These are phyloP conservation scores for Penicillium fimorum DNA, from an alignment of 495 filamentous ascomycete species.

Conservation along the genomic window DNA sequence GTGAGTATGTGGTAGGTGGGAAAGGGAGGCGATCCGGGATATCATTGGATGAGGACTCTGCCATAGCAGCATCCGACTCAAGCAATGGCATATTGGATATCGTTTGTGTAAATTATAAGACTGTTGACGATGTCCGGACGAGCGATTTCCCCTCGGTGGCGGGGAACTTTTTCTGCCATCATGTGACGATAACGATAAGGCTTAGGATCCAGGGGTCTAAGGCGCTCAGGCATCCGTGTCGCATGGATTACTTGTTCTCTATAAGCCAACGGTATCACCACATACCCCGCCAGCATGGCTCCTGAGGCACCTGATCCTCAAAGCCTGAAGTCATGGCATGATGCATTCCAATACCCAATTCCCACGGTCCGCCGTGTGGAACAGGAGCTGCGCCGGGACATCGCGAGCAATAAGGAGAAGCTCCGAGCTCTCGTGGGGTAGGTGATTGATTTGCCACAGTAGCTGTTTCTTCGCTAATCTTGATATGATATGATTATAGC, in stretches of 20 bases:
- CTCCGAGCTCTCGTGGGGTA: slow-evolving; percentile 89
- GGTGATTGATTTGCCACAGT: slow-evolving; percentile 15
- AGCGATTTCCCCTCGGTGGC: slow-evolving; percentile 13
- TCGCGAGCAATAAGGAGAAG: slow-evolving; percentile 81
- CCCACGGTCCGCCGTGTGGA: slow-evolving; percentile 62
- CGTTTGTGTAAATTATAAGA: background rate
- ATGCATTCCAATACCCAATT: slow-evolving; percentile 66
- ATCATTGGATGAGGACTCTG: slow-evolving; percentile 19
- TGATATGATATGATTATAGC: slow-evolving; percentile 31
- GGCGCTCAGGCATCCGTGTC: slow-evolving; percentile 8
- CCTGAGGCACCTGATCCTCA: slow-evolving; percentile 57
- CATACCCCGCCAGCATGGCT: slow-evolving; percentile 46
- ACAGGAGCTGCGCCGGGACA: slow-evolving; percentile 60
- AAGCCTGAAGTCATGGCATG: slow-evolving; percentile 61
- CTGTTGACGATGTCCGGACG: background rate
- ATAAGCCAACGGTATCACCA: slow-evolving; percentile 1
- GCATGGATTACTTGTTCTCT: slow-evolving; percentile 12
- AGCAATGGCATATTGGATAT: slow-evolving; percentile 34
- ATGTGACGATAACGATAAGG: slow-evolving; percentile 29
- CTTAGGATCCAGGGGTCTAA: slow-evolving; percentile 1
- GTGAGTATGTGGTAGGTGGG: slow-evolving; percentile 73
- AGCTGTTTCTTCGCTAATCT: slow-evolving; percentile 11
- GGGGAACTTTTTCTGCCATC: slow-evolving; percentile 28
- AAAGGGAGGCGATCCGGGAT: slow-evolving; percentile 59
- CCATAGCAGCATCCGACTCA: slow-evolving; percentile 24